Percentiles rank a stretch among this genome's conserved stretches.
Conservation (phyloP, 345 rosid genomes). For the Microcos paniculata region DNA sequence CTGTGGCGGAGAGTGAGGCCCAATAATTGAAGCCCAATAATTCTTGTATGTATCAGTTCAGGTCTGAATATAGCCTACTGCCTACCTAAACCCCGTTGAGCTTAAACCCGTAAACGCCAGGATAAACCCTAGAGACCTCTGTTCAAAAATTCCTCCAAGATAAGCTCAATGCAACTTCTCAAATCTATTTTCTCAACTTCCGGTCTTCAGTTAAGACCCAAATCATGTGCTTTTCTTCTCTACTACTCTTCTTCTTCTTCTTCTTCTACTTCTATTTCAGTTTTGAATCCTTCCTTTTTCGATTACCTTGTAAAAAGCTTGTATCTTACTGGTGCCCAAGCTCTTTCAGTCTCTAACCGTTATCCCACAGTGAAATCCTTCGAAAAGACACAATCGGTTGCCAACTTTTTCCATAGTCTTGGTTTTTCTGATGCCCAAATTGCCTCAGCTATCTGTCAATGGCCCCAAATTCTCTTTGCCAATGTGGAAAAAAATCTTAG, state of each 20-base stretch:
- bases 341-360: conserved; percentile 4
- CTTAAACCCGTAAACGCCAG: too few relatives aligned
- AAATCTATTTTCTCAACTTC: not conserved
- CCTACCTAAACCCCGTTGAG: too few relatives aligned
- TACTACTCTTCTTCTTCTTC: not conserved
- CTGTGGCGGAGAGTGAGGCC: too few relatives aligned
- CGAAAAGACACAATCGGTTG: not conserved
- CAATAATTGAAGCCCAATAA: too few relatives aligned
- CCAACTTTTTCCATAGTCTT: not conserved
- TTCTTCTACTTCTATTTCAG: not conserved
- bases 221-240: not conserved
- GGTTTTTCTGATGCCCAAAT: conserved; percentile 10
- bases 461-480: not conserved
- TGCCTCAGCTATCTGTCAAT: not conserved
- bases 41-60: too few relatives aligned
- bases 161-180: not conserved
- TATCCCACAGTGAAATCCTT: not conserved
- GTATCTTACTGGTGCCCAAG: not conserved
- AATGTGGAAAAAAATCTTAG: not conserved
- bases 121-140: not conserved
- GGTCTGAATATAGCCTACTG: too few relatives aligned
- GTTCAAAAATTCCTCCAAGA: not conserved
- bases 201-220: not conserved
- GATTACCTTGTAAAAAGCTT: conserved; percentile 1
- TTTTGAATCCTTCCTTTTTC: not conserved